Conservation (phyloP, 2,329 filamentous ascomycete genomes). For the Alternaria burnsii region DNA sequence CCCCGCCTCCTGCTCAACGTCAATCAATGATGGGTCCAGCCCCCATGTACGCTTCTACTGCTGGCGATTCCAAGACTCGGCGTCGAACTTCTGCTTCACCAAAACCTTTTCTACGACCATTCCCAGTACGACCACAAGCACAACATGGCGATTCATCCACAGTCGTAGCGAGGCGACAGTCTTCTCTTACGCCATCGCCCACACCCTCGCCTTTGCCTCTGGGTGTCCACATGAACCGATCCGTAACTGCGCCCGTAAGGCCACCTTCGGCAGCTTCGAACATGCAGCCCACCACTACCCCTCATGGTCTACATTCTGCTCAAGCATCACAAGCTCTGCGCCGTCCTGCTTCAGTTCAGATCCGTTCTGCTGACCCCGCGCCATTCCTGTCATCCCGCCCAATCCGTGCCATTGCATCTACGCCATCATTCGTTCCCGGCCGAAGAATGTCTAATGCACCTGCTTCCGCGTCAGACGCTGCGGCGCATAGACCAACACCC, state of each 20-base stretch:
- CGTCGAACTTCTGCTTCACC: slow-evolving; percentile 44
- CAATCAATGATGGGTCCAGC: slow-evolving; percentile 34
- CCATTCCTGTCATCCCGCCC: slow-evolving; percentile 55
- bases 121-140: slow-evolving; percentile 46
- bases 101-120: slow-evolving; percentile 48
- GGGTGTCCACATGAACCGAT: slow-evolving; percentile 37
- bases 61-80: slow-evolving; percentile 20
- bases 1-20: slow-evolving; percentile 33
- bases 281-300: slow-evolving; percentile 19
- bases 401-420: slow-evolving; percentile 37
- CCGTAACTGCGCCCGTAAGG: slow-evolving; percentile 42
- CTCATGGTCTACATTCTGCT: slow-evolving; percentile 20
- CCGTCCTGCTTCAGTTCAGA: slow-evolving; percentile 56
- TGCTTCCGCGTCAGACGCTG: slow-evolving; percentile 8
- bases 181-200: slow-evolving; percentile 38
- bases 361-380: slow-evolving; percentile 53
- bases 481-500: slow-evolving; percentile 27
- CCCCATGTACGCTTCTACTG: slow-evolving; percentile 15
- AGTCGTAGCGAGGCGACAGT: slow-evolving; percentile 41
- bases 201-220: slow-evolving; percentile 34
- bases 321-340: slow-evolving; percentile 40
- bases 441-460: slow-evolving; percentile 32
- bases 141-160: slow-evolving; percentile 38
- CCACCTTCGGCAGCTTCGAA: slow-evolving; percentile 27
- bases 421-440: slow-evolving; percentile 44